Evolutionary conservation across 148 eudicot species (phyloP).

Genomic region (Vaccinium corymbosum): DNA sequence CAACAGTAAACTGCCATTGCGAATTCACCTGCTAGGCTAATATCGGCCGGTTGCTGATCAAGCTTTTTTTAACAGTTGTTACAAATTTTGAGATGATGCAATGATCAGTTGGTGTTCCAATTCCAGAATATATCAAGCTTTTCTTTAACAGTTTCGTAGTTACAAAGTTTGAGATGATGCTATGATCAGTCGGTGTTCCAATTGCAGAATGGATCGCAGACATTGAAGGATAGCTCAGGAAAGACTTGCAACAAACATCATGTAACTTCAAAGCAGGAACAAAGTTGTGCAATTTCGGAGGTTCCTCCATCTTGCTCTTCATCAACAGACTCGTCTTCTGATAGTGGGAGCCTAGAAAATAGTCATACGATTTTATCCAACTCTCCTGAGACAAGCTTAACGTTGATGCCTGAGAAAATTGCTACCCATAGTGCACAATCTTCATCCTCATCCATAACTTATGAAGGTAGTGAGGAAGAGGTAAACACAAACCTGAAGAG

Average conservation of each 20-base stretch:
- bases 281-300: slow-evolving; percentile 19
- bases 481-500: neutral
- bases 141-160: neutral
- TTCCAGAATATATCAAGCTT: slow-evolving; percentile 27
- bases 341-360: slow-evolving; percentile 28
- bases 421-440: slow-evolving; percentile 22
- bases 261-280: slow-evolving; percentile 18
- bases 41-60: neutral
- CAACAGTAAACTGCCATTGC: neutral
- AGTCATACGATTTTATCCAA: slow-evolving; percentile 24
- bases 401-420: slow-evolving; percentile 29
- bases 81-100: neutral
- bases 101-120: slow-evolving; percentile 4
- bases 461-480: slow-evolving; percentile 17
- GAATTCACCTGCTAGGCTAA: neutral
- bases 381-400: slow-evolving; percentile 20
- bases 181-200: slow-evolving; percentile 1
- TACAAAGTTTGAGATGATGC: slow-evolving; percentile 6
- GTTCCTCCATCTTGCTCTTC: slow-evolving; percentile 32
- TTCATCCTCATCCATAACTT: slow-evolving; percentile 22
- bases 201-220: slow-evolving; percentile 31
- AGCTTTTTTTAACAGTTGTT: neutral
- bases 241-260: slow-evolving; percentile 17
- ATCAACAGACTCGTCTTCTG: slow-evolving; percentile 35
- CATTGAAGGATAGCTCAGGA: slow-evolving; percentile 21